phyloP scores from a whole-genome alignment of 1,284 basidiomycete genomes.

The Meira nashicola region DNA sequence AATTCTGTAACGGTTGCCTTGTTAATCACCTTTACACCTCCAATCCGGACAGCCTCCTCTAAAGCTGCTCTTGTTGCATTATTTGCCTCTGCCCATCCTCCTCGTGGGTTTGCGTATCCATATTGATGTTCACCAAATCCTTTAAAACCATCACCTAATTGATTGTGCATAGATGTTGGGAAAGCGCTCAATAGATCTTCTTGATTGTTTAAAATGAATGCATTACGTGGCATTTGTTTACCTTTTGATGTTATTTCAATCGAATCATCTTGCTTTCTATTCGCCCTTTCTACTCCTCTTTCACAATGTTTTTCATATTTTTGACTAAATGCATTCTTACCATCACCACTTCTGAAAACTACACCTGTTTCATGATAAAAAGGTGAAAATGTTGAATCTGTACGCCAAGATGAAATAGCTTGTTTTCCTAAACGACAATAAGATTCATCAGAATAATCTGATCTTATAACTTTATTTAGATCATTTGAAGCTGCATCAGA shows the following conservation, averaged over 20 bases:
- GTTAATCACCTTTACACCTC: conserved; percentile 60
- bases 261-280: too few relatives aligned
- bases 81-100: conserved; percentile 79
- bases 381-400: conserved; percentile 19
- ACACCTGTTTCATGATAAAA: conserved; percentile 45
- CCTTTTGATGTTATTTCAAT: conserved; percentile 12
- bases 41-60: conserved; percentile 61
- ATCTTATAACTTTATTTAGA: conserved; percentile 68
- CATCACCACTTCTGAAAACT: conserved; percentile 26
- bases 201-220: conserved; percentile 18
- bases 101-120: conserved; percentile 67
- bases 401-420: conserved; percentile 69
- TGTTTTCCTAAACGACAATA: conserved; percentile 69
- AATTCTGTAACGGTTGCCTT: conserved; percentile 62
- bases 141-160: conserved; percentile 19
- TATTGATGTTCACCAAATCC: too few relatives aligned
- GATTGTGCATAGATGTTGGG: conserved; percentile 4
- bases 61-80: conserved; percentile 65
- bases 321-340: background rate
- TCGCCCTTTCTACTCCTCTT: conserved; percentile 24
- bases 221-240: conserved; percentile 6
- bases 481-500: conserved; percentile 76
- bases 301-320: conserved; percentile 16
- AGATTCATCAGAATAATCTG: conserved; percentile 52
- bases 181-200: conserved; percentile 19